Conservation (phyloP, 495 filamentous ascomycete genomes). For the Penicillium egyptiacum region DNA sequence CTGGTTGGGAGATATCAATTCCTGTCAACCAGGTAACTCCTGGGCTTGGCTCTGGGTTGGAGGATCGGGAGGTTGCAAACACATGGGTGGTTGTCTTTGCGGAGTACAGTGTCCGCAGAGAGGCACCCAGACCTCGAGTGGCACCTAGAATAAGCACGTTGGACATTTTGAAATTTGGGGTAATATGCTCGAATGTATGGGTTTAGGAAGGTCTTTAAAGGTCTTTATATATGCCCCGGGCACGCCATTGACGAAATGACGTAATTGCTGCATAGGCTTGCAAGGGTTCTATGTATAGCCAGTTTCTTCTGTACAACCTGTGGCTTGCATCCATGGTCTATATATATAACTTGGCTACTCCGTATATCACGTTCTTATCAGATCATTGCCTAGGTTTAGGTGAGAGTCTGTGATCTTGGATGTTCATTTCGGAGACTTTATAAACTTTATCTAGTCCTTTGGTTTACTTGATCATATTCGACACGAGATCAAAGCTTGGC, state of each 20-base stretch:
- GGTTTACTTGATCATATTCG: neutral
- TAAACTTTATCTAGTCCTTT: neutral
- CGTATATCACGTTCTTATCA: neutral
- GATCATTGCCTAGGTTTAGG: neutral
- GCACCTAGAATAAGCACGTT: conserved; percentile 64
- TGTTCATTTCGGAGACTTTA: neutral
- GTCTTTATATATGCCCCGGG: neutral
- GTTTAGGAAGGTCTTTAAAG: neutral
- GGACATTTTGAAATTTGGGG: conserved; percentile 22
- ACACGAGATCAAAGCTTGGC: neutral
- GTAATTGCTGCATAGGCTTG: neutral
- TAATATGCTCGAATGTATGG: neutral
- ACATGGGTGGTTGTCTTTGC: conserved; percentile 47
- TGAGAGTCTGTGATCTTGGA: neutral
- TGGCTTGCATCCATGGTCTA: neutral
- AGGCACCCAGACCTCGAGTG: conserved; percentile 64
- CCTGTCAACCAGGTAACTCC: conserved; percentile 51
- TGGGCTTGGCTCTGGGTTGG: conserved; percentile 32
- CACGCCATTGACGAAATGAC: neutral
- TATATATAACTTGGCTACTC: neutral
- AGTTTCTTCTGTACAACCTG: neutral
- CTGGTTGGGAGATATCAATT: conserved; percentile 55
- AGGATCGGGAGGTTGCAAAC: conserved; percentile 60
- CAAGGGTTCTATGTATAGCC: neutral
- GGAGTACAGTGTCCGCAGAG: conserved; percentile 59